Evolutionary conservation across 768 basidiomycete genomes (phyloP), one percentile per base, ranked within the genome.

Genomic region (Termitomyces sp.): DNA sequence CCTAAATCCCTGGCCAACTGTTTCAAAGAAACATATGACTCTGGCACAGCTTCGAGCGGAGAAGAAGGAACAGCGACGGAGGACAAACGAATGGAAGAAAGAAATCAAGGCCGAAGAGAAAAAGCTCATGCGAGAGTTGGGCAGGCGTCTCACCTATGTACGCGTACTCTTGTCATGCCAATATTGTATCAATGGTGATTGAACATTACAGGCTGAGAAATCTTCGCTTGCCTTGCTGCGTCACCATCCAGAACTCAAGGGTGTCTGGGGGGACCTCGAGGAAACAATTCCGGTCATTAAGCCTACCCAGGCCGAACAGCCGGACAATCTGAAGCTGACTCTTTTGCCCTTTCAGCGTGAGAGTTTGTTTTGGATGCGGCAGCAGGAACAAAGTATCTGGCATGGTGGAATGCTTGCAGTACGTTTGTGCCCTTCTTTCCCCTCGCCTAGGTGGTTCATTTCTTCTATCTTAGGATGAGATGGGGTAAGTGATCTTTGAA

Each of bases 261-360:
- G 87, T 69, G 86, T 92, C 37, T 98, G 96, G 95, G 92, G 92
- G 26, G 87, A 98, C 65, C 70, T 97, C 8, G 82, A 88, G 67
- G 75, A 78, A 24, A 80, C 74, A 22, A 78, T 88, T 54, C 78
- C 82, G 1, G 75, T 88, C 47, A 74, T 84, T 56, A 72, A 78
- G 31, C 92, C 94, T 2, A 73, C 81, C 51, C 82, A 84, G 64
- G 90, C 88, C 48, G 81, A 82, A 29, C 94, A 95, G 57, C 95
- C 97, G 2, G 75, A 73, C 2, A 86, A 85, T n/a, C 75, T 98
- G 59, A 96, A 93, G 69, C 81, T 92, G 51, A 85, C 81, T 0
- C 81, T 99, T 4, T 76, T 99, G 36, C 96, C 95, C 1, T 99
- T 98, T 81, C 97, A 99, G 70, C 84, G 83, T 53, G 97, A 99